These are phyloP conservation scores for Citrus hindsii DNA, from an alignment of 345 rosid genomes.

Conservation along the genomic window DNA sequence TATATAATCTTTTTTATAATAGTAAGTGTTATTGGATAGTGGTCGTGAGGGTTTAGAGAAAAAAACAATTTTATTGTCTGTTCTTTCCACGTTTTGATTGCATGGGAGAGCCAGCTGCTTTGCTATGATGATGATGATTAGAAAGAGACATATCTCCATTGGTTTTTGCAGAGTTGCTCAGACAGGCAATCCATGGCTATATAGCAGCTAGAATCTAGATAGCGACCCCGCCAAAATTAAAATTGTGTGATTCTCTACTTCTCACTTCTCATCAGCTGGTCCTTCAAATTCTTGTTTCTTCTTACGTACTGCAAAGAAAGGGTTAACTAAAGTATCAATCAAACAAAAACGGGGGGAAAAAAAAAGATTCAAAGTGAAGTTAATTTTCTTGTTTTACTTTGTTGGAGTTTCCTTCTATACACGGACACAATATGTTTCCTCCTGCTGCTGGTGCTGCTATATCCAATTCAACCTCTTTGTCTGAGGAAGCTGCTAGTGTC, in stretches of 20 bases:
- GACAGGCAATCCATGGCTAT: slow-evolving; percentile 50
- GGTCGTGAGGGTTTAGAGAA: slow-evolving; percentile 18
- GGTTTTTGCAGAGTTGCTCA: slow-evolving; percentile 34
- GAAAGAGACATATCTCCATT: slow-evolving; percentile 39
- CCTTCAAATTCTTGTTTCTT: slow-evolving; percentile 21
- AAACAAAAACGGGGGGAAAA: not conserved
- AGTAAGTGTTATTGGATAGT: slow-evolving; percentile 26
- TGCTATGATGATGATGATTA: not conserved
- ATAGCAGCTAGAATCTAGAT: slow-evolving; percentile 40
- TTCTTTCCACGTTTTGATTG: slow-evolving; percentile 29
- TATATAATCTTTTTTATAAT: slow-evolving; percentile 21
- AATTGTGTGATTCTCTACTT: no score
- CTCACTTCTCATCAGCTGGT: not conserved
- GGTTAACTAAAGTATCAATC: slow-evolving; percentile 18
- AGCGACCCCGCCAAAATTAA: not conserved
- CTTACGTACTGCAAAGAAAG: slow-evolving; percentile 24
- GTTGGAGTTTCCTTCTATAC: slow-evolving; percentile 45
- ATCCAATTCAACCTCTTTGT: slow-evolving; percentile 58
- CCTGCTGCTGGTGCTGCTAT: slow-evolving; percentile 29
- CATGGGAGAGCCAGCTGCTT: slow-evolving; percentile 20
- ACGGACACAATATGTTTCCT: slow-evolving; percentile 21
- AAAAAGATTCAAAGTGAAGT: slow-evolving; percentile 12
- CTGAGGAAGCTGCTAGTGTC: slow-evolving; percentile 67
- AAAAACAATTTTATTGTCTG: slow-evolving; percentile 24
- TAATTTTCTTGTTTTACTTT: slow-evolving; percentile 27